phyloP scores from a whole-genome alignment of 1,284 basidiomycete species.

The Wallemia ichthyophaga region DNA sequence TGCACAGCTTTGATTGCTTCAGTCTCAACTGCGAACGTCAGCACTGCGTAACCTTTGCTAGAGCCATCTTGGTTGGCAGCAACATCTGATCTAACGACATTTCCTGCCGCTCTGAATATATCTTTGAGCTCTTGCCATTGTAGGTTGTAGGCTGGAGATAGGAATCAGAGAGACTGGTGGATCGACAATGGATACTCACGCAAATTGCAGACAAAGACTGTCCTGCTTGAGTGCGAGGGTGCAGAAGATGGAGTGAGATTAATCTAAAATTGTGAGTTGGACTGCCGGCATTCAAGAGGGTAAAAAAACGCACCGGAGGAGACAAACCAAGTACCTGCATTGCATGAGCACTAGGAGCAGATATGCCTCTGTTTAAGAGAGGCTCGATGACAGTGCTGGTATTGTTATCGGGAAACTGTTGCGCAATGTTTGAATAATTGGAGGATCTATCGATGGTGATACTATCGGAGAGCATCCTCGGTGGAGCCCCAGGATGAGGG shows the following conservation, averaged over 20 bases:
- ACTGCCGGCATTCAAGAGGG: background rate
- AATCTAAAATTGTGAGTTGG: background rate
- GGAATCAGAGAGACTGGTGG: conserved; percentile 4
- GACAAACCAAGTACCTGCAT: background rate
- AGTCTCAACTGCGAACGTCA: conserved; percentile 46
- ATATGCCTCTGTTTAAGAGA: background rate
- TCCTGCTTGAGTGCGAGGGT: background rate
- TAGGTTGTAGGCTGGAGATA: conserved; percentile 25
- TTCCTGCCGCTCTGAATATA: conserved; percentile 74
- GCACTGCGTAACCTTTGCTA: conserved; percentile 62
- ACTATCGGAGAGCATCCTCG: too few species aligned
- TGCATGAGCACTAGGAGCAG: background rate
- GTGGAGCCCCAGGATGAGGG: too few species aligned
- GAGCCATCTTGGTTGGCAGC: conserved; percentile 70
- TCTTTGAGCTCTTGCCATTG: conserved; percentile 98
- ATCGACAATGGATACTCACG: background rate
- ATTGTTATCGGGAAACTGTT: background rate
- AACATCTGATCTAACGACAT: conserved; percentile 77
- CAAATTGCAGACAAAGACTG: background rate
- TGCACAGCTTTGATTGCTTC: conserved; percentile 62
- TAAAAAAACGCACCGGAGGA: background rate
- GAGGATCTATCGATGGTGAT: background rate
- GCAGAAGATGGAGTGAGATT: background rate
- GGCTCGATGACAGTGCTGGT: background rate
- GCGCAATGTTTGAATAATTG: background rate